A percentile compares a stretch with the other conserved stretches of the same genome.
These are phyloP conservation scores for Tricharina praecox DNA, from an alignment of 495 filamentous ascomycete species.

Conservation along the genomic window DNA sequence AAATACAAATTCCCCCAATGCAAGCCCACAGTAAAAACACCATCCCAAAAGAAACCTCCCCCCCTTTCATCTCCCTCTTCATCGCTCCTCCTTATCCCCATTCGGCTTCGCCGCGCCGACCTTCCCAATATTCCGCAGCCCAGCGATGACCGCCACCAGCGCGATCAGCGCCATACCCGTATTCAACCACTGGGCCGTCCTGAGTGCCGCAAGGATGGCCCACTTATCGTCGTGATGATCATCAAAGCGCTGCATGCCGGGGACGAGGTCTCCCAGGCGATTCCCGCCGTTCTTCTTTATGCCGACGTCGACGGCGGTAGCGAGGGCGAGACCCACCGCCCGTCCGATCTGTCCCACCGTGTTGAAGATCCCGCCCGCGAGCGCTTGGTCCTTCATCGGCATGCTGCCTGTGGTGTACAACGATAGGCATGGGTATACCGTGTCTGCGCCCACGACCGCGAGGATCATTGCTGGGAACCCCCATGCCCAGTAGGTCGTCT, in stretches of 20 bases:
- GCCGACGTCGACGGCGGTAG: too few relatives aligned
- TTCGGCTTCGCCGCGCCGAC: constrained; percentile 16
- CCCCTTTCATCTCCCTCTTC: too few relatives aligned
- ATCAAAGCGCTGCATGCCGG: too few relatives aligned
- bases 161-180: constrained; percentile 26
- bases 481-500: constrained; percentile 43
- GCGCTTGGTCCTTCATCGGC: constrained; percentile 41
- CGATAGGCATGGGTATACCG: constrained; percentile 39
- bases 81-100: too few relatives aligned
- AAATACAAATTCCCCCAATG: too few relatives aligned
- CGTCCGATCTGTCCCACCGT: constrained; percentile 41
- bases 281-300: too few relatives aligned
- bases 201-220: constrained; percentile 34
- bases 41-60: too few relatives aligned
- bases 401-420: constrained; percentile 42
- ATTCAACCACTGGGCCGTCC: constrained; percentile 40
- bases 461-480: constrained; percentile 42
- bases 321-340: constrained; percentile 38
- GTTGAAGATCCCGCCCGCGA: constrained; percentile 45
- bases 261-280: too few relatives aligned
- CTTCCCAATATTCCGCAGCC: constrained; percentile 23
- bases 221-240: constrained; percentile 25
- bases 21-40: too few relatives aligned
- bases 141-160: neutral
- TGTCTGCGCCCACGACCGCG: constrained; percentile 43